phyloP scores from a whole-genome alignment of 1,284 basidiomycete genomes.

The Grifola frondosa region DNA sequence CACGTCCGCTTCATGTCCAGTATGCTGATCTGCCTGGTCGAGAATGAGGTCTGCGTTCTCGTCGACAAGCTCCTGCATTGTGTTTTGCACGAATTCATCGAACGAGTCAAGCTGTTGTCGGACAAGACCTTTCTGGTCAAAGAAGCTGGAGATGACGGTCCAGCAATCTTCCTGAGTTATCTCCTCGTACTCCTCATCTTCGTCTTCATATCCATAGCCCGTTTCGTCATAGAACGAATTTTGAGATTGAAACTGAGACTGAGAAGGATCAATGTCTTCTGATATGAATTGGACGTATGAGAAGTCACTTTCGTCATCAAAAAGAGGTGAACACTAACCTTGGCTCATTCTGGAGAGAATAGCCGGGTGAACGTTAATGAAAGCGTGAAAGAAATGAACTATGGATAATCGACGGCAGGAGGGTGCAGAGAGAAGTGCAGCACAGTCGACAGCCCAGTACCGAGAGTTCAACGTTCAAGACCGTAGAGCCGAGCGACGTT shows the following conservation, averaged over 20 bases:
- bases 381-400: background rate
- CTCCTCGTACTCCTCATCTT: slow-evolving; percentile 68
- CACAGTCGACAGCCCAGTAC: too few relatives aligned
- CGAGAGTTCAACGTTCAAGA: too few relatives aligned
- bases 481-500: too few relatives aligned
- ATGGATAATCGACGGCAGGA: too few relatives aligned
- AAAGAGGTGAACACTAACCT: slow-evolving; percentile 10
- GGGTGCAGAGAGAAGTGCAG: too few relatives aligned
- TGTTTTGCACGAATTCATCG: slow-evolving; percentile 99
- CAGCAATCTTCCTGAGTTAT: slow-evolving; percentile 95
- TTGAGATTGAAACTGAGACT: too few relatives aligned
- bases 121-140: slow-evolving; percentile 96
- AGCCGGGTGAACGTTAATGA: background rate
- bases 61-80: slow-evolving; percentile 99
- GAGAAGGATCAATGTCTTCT: slow-evolving; percentile 35
- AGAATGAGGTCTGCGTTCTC: slow-evolving; percentile 93
- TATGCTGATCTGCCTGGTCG: slow-evolving; percentile 95
- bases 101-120: slow-evolving; percentile 98
- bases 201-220: slow-evolving; percentile 56
- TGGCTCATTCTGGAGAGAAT: slow-evolving; percentile 18
- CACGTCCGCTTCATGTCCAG: slow-evolving; percentile 76
- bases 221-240: slow-evolving; percentile 59
- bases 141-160: slow-evolving; percentile 95
- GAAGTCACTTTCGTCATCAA: background rate
- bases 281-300: slow-evolving; percentile 1